Conservation (phyloP, 495 filamentous ascomycete genomes). For the Apiosordaria backusii region DNA sequence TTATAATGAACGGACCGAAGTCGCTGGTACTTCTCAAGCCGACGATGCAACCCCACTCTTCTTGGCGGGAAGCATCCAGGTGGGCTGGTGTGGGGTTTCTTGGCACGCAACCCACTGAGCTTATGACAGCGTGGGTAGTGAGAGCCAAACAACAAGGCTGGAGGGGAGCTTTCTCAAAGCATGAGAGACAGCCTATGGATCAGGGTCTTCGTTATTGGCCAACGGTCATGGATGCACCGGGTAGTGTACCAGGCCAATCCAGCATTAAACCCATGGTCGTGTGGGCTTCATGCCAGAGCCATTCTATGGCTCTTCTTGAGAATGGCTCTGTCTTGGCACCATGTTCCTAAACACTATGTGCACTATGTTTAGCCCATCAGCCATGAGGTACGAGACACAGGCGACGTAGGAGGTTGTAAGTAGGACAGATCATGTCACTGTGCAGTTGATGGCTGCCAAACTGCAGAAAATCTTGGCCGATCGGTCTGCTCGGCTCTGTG, state of each 20-base stretch:
- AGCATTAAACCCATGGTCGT: not conserved
- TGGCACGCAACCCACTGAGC: not conserved
- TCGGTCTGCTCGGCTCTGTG: not conserved
- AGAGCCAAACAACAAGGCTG: not conserved
- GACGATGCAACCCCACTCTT: conserved; percentile 9
- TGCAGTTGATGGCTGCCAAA: not conserved
- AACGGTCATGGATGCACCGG: not conserved
- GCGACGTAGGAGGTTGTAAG: not conserved
- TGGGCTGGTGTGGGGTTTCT: conserved; percentile 14
- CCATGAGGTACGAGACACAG: no score
- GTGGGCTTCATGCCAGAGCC: not conserved
- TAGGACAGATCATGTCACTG: not conserved
- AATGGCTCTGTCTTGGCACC: no score
- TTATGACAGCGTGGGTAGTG: not conserved
- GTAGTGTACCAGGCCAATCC: not conserved
- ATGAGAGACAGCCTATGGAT: not conserved
- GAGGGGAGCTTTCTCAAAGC: not conserved
- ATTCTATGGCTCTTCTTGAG: no score
- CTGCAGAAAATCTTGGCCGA: not conserved
- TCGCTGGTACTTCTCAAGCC: conserved; percentile 14
- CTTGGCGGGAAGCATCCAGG: conserved; percentile 6
- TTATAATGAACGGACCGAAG: conserved; percentile 7
- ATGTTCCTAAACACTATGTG: no score
- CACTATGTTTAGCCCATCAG: no score
- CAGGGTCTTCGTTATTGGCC: not conserved